Conservation (phyloP, 257 asterid genomes). For the Galeopsis tetrahit region DNA sequence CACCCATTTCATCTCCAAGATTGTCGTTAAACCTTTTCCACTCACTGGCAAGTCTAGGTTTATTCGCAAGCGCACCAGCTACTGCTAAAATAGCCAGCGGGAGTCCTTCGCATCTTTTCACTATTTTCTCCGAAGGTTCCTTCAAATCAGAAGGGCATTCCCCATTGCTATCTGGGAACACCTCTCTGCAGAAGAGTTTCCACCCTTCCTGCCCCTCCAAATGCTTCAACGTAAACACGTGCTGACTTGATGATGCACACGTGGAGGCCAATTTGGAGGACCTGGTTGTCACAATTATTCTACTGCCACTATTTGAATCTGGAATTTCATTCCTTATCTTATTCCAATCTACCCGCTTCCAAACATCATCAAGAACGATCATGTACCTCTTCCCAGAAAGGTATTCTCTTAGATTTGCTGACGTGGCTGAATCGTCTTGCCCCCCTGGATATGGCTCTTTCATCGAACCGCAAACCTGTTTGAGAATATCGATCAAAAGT, state of each 20-base stretch:
- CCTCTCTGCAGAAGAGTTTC: conserved; percentile 57
- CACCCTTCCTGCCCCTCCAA: conserved; percentile 38
- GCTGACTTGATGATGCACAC: conserved; percentile 33
- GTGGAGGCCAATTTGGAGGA: conserved; percentile 36
- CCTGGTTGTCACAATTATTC: conserved; percentile 54
- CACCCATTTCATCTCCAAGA: conserved; percentile 34
- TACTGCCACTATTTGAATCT: conserved; percentile 40
- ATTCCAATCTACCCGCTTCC: conserved; percentile 40
- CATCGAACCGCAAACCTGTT: background rate
- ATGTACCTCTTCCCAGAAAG: conserved; percentile 5
- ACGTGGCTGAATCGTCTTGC: background rate
- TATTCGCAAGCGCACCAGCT: conserved; percentile 44
- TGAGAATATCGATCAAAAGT: background rate
- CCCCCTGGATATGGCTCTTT: background rate
- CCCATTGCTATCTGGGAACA: conserved; percentile 41
- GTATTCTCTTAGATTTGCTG: background rate
- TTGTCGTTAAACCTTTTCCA: conserved; percentile 39
- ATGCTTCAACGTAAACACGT: background rate
- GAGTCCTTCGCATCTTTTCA: conserved; percentile 45
- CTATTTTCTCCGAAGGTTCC: conserved; percentile 26
- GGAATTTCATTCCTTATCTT: conserved; percentile 45
- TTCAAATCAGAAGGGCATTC: conserved; percentile 47
- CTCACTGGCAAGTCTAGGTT: conserved; percentile 5
- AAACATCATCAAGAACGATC: background rate
- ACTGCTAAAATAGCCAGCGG: conserved; percentile 51